Conservation (phyloP, 2,329 filamentous ascomycete genomes). For the Talaromyces sp. region DNA sequence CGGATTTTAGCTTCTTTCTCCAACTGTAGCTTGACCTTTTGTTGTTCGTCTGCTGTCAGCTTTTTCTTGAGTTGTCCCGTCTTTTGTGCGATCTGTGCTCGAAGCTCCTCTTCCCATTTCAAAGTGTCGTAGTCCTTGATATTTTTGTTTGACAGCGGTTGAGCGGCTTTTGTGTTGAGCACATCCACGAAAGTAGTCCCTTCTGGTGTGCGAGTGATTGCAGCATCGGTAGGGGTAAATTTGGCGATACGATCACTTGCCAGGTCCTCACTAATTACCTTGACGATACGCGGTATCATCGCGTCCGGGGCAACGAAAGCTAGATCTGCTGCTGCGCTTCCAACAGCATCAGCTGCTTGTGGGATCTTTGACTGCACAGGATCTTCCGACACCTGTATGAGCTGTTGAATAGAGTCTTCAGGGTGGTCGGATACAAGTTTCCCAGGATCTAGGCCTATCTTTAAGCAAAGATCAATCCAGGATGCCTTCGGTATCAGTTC, state of each 20-base stretch:
- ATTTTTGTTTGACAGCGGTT: conserved; percentile 74
- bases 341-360: conserved; percentile 64
- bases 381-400: conserved; percentile 55
- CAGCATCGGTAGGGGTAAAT: conserved; percentile 82
- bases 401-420: conserved; percentile 64
- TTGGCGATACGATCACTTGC: conserved; percentile 65
- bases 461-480: conserved; percentile 88
- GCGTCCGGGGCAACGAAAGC: conserved; percentile 87
- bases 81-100: conserved; percentile 84
- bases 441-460: conserved; percentile 78
- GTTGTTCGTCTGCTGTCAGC: conserved; percentile 80
- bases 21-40: conserved; percentile 86
- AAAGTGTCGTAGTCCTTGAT: conserved; percentile 92
- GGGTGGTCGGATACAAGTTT: conserved; percentile 65
- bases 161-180: conserved; percentile 73
- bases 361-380: conserved; percentile 35
- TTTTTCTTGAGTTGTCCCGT: conserved; percentile 83
- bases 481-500: conserved; percentile 72
- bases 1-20: conserved; percentile 82
- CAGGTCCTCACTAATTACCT: conserved; percentile 71
- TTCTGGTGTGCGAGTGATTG: conserved; percentile 87
- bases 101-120: conserved; percentile 94
- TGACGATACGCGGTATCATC: conserved; percentile 72
- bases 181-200: conserved; percentile 88
- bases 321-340: conserved; percentile 80